Evolutionary conservation across 1,139 yeast genomes (phyloP), one percentile per base, ranked within the genome.

Genomic region (Geotrichum bryndzae): DNA sequence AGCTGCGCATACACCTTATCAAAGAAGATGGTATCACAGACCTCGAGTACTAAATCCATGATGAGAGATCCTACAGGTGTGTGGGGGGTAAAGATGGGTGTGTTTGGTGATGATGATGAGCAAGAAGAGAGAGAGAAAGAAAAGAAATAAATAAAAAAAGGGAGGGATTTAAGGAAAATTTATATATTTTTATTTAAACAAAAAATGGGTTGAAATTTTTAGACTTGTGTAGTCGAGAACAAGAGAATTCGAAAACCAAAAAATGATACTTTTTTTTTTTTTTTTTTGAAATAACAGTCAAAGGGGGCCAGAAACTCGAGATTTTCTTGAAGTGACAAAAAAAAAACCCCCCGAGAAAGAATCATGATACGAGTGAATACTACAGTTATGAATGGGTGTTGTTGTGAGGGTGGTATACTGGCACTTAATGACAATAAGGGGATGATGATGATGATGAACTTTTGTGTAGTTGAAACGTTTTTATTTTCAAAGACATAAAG

Each of bases 1-100:
- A 80, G 63, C 45, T 74, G 74, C 22, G 97, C 90, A 70, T 90
- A 92, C 13, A 83, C 78, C 72, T 79, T 79, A 76, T 92, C 99
- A 59, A 92, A 82, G 53, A 84, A 70, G 68, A 76, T 87, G 62
- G 88, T 81, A 76, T 92, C 99, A 61, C 80, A 77, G 50, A 84
- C 78, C 76, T 92, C 99, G 63, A 94, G 80, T 51, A 90, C 91
- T 72, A 92, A 79, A 86, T 92, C 99, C 99, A 92, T 92, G 29
- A 48, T 25, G 51, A 18, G 51, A 48, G 10, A 48, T 48, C 25
- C 25, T 25, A n/a, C 18, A 29, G 18, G 23, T 10, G 15, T 3
- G 15, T 3, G n/a, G 31, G 18, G 15, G 27, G 22, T 25, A 54
- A 45, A 15, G 25, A 54, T 11, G 15, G 13, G 13, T 3, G 11